These are phyloP conservation scores for Nicotiana noctiflora DNA, from an alignment of 257 asterid species.

Conservation along the genomic window DNA sequence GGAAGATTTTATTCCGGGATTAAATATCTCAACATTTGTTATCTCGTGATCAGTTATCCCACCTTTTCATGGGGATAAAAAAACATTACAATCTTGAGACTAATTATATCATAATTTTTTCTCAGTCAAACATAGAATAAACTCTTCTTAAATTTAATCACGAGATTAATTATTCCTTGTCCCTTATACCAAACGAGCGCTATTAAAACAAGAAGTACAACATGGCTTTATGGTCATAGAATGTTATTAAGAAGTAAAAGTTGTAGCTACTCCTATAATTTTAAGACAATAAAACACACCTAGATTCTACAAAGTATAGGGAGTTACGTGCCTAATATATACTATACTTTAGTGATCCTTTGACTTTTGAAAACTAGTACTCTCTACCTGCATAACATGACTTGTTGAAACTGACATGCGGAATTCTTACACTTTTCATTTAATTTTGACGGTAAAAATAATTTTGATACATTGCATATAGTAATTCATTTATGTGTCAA, in stretches of 20 bases:
- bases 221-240: background rate
- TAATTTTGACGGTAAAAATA: background rate
- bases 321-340: slow-evolving; percentile 1
- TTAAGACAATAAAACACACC: background rate
- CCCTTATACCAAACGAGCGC: too few relatives aligned
- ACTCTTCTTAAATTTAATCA: too few relatives aligned
- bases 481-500: background rate
- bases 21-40: too few relatives aligned
- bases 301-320: background rate
- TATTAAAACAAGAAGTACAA: background rate
- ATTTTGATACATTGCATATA: background rate
- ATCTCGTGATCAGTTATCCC: too few relatives aligned
- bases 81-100: too few relatives aligned
- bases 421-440: background rate
- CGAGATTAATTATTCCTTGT: too few relatives aligned
- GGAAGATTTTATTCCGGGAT: too few relatives aligned
- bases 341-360: background rate
- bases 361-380: background rate
- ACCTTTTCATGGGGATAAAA: too few relatives aligned
- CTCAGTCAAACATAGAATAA: too few relatives aligned
- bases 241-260: background rate
- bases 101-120: too few relatives aligned
- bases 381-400: background rate
- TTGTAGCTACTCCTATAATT: background rate
- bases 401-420: background rate